Evolutionary conservation across 768 basidiomycete genomes (phyloP).

Genomic region (Austroboletus festivus): DNA sequence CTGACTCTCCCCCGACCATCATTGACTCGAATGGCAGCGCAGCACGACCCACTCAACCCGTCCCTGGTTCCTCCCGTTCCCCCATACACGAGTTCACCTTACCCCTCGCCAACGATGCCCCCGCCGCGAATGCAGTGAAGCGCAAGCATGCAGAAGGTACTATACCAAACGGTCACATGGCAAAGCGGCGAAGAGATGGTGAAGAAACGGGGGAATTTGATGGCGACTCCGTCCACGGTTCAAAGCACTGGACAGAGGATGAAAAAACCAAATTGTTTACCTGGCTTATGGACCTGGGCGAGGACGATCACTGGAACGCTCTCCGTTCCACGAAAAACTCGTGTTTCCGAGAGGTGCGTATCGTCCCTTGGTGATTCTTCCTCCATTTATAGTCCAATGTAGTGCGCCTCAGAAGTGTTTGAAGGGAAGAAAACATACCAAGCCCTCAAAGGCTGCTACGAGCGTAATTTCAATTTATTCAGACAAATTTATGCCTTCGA

Average conservation of each 20-base stretch:
- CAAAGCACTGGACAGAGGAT: slow-evolving; percentile 84
- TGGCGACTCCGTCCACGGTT: slow-evolving; percentile 48
- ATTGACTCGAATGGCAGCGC: slow-evolving; percentile 25
- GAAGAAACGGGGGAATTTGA: slow-evolving; percentile 32
- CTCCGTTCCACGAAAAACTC: slow-evolving; percentile 80
- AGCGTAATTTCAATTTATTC: slow-evolving; percentile 82
- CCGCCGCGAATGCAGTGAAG: slow-evolving; percentile 22
- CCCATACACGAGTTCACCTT: slow-evolving; percentile 34
- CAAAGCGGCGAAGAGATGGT: slow-evolving; percentile 31
- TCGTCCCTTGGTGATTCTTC: neutral
- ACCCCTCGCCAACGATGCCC: slow-evolving; percentile 26
- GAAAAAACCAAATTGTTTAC: slow-evolving; percentile 75
- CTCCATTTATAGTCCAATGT: slow-evolving; percentile 5
- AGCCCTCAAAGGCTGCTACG: slow-evolving; percentile 81
- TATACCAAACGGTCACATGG: slow-evolving; percentile 22
- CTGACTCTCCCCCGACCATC: slow-evolving; percentile 33
- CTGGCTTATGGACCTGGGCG: slow-evolving; percentile 70
- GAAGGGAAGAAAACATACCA: slow-evolving; percentile 78
- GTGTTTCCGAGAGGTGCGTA: slow-evolving; percentile 68
- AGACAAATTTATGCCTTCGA: slow-evolving; percentile 80
- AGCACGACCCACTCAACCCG: slow-evolving; percentile 25
- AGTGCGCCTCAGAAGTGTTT: slow-evolving; percentile 74
- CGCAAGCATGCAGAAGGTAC: slow-evolving; percentile 49
- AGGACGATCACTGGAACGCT: slow-evolving; percentile 77
- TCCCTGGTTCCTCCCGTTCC: slow-evolving; percentile 29